Evolutionary conservation across 352 stramenopile genomes (phyloP).

Genomic region (Phytophthora macrochlamydospora): DNA sequence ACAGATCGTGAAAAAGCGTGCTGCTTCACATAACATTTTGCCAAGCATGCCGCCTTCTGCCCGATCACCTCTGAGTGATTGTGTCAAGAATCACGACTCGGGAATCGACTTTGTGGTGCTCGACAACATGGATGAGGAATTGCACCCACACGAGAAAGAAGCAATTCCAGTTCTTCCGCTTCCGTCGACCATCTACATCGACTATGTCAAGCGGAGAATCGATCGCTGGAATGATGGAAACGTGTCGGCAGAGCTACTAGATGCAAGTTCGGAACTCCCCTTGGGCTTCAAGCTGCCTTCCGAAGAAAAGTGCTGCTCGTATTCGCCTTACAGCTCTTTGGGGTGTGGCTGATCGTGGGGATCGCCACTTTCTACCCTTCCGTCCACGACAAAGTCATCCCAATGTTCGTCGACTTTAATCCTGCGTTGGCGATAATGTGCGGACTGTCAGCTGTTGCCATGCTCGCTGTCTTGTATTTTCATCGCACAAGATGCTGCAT

Average conservation of each 20-base stretch:
- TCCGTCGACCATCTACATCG: conserved; percentile 11
- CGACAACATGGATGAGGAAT: conserved; percentile 19
- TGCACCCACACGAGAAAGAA: conserved; percentile 8
- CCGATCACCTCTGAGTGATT: not conserved
- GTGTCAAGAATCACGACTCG: not conserved
- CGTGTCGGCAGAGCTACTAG: conserved; percentile 26
- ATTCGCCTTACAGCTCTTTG: no score
- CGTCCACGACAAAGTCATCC: conserved; percentile 18
- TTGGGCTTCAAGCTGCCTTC: conserved; percentile 23
- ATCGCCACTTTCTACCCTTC: conserved; percentile 25
- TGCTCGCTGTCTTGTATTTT: no score
- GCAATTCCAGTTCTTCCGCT: conserved; percentile 22
- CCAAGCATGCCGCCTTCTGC: conserved; percentile 3
- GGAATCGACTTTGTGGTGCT: conserved; percentile 27
- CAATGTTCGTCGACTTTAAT: conserved; percentile 9
- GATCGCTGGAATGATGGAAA: conserved; percentile 21
- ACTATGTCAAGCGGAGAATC: conserved; percentile 30
- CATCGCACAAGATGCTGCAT: conserved; percentile 27
- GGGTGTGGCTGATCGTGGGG: conserved; percentile 27
- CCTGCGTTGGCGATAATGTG: no score
- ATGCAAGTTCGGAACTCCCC: conserved; percentile 32
- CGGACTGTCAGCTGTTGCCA: no score
- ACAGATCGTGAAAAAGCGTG: no score
- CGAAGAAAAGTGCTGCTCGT: no score
- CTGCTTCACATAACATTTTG: no score